A percentile compares a stretch with the other conserved stretches of the same genome.
Evolutionary conservation across 108 stramenopile species (phyloP).

Genomic region (Cyclostephanos invisitatus): DNA sequence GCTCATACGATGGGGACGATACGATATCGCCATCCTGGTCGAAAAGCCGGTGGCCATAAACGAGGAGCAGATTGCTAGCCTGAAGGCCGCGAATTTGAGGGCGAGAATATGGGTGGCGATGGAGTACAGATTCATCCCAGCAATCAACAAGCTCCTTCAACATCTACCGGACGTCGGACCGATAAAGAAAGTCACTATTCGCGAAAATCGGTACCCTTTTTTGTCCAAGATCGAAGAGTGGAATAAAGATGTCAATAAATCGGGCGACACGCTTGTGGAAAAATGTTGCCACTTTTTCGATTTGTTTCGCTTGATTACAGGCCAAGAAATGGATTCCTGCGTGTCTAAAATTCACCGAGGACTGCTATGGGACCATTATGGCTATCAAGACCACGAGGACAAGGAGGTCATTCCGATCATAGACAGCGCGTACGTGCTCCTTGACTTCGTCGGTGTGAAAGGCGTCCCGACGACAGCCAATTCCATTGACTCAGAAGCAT

Average conservation of each 20-base stretch:
- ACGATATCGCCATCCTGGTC: constrained; percentile 69
- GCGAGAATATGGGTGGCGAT: constrained; percentile 86
- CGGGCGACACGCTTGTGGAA: constrained; percentile 81
- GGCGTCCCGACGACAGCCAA: neutral
- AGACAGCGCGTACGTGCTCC: constrained; percentile 80
- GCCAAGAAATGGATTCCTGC: constrained; percentile 64
- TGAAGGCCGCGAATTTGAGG: constrained; percentile 52
- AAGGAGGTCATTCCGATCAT: constrained; percentile 63
- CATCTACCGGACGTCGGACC: constrained; percentile 71
- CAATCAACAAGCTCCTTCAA: constrained; percentile 69
- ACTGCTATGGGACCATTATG: constrained; percentile 59
- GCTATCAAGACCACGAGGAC: constrained; percentile 37
- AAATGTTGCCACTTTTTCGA: constrained; percentile 91
- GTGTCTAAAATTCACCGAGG: constrained; percentile 67
- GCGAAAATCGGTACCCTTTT: constrained; percentile 86
- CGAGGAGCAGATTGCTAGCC: constrained; percentile 59
- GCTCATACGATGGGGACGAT: constrained; percentile 63
- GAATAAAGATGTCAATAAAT: constrained; percentile 77
- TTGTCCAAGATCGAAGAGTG: constrained; percentile 78
- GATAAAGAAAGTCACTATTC: constrained; percentile 80
- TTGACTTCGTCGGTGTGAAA: constrained; percentile 52
- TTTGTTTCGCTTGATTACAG: constrained; percentile 80
- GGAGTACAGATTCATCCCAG: constrained; percentile 89
- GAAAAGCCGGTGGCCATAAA: constrained; percentile 85
- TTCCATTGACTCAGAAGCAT: constrained; percentile 1